Base-by-base conservation (phyloP, 257 asterid species). In the Solanum commersonii region DNA sequence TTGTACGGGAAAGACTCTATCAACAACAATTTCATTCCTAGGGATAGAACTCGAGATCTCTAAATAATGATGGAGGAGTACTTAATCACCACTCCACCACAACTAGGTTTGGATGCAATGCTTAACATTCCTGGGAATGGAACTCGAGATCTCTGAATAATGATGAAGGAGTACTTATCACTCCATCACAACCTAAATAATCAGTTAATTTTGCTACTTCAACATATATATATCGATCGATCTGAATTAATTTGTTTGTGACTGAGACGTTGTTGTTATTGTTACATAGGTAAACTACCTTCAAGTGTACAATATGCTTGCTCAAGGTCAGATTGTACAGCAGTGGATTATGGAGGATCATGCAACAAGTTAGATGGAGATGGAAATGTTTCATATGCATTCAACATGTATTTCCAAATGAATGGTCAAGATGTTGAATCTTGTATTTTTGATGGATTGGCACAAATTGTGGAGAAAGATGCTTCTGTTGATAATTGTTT, bases 361-460 rank as follows among this genome's bases (percentile, higher is more conserved):
- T 90, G 92, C 31, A 29, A 38, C 20, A 6, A 33, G 9, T 42
- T 90, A 18, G 15, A 33, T n/a, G 46, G 68, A 56, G 34, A 72
- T 3, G 22, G 33, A 8, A 87, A 79, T 31, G 74, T 82, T 33
- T 90, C 92, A 0, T 90, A 89, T 72, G 90, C 90, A 10, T 89
- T 37, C 72, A 88, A 90, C 33, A 72, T 83, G 46, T 89, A 63
- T 42, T 90, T 27, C 8, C 92, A 90, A 20, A 9, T 71, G 23
- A 87, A 8, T 9, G 73, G 31, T 4, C 92, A 90, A 49, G 68
- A 49, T 46, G 84, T 59, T 2, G 74, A 70, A 20, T 83, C 90
- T 20, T 90, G 92, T 33, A n/a, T 84, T 25, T 96, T 91, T 77
- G 91, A 90, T 2, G 98, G 98, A 3, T 40, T 93, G 35, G 95